Conservation (phyloP, 1,139 yeast genomes). For the Candida sojae region DNA sequence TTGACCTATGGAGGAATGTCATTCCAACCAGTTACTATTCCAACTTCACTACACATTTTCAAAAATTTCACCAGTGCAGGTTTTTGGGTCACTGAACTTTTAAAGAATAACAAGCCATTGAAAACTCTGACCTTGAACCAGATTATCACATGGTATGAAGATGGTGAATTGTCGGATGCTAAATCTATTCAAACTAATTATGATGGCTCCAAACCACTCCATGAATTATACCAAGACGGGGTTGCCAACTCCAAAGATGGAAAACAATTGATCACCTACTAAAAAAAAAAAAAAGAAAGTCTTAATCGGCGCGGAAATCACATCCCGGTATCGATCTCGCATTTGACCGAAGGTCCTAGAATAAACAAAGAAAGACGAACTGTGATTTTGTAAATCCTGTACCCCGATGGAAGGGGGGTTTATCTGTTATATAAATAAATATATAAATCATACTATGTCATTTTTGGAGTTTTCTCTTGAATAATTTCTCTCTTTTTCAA, state of each 20-base stretch:
- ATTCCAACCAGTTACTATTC: slow-evolving; percentile 85
- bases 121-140: slow-evolving; percentile 61
- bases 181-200: slow-evolving; percentile 52
- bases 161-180: slow-evolving; percentile 62
- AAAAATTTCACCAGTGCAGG: slow-evolving; percentile 86
- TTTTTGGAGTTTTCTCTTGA: neutral
- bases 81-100: slow-evolving; percentile 88
- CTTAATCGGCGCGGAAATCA: neutral
- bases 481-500: neutral
- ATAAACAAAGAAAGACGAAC: neutral
- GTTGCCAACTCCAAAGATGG: slow-evolving; percentile 47
- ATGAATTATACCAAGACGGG: slow-evolving; percentile 53
- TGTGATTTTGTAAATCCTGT: neutral
- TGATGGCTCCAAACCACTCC: slow-evolving; percentile 51
- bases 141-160: slow-evolving; percentile 66
- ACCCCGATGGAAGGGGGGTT: neutral
- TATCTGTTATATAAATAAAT: too few species aligned
- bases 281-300: neutral
- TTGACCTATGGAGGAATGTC: slow-evolving; percentile 99
- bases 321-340: neutral
- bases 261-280: slow-evolving; percentile 41
- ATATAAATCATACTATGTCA: neutral
- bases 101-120: slow-evolving; percentile 61
- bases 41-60: slow-evolving; percentile 87
- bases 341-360: slow-evolving; percentile 1